Base-by-base conservation (phyloP, 2,329 filamentous ascomycete species). In the Fusarium dimerum region DNA sequence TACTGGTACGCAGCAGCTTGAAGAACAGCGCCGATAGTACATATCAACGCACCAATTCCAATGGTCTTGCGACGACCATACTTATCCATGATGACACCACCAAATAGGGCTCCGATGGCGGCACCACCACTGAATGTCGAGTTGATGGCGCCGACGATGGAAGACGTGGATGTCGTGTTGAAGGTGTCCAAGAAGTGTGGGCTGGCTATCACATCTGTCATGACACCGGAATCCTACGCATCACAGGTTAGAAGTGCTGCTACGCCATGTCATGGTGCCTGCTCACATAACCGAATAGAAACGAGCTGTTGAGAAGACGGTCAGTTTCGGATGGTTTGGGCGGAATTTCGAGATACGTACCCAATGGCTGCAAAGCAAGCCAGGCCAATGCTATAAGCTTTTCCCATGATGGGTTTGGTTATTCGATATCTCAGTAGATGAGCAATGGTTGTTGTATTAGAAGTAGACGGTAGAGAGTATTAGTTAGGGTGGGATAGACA, bases 101-200 rank as follows among this genome's bases (percentile, higher is more conserved):
- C 59, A 4, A 65, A 61, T 3, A 65, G 30, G 1, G 61, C 60
- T 2, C 63, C 63, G n/a, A 64, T 60, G 9, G 62, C 63, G 4
- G 63, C 63, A 3, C 63, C 61, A n/a, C 63, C 63, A 13, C 54
- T 65, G 57, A 84, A 85, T 1, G 80, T 83, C 38, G 80, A 80
- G 64, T 83, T 82, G 63, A 85, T 83, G n/a, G 80, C 81, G 3
- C 82, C 82, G 44, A 83, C 75, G 15, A 80, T 64, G 40, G 62
- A 52, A 1, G 62, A 64, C 2, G 62, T 59, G 77, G 13, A 75
- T 64, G 32, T 70, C 7, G 81, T 82, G 46, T 81, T 63, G 68
- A 85, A 84, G 64, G 74, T 81, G 3, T 61, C 48, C 9, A 82
- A 72, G 60, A 84, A 84, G 61, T 83, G 69, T 6, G 71, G 68